Evolutionary conservation across 225 moss, liverwort and hornwort genomes (phyloP).

Genomic region (Rhytidiadelphus loreus): DNA sequence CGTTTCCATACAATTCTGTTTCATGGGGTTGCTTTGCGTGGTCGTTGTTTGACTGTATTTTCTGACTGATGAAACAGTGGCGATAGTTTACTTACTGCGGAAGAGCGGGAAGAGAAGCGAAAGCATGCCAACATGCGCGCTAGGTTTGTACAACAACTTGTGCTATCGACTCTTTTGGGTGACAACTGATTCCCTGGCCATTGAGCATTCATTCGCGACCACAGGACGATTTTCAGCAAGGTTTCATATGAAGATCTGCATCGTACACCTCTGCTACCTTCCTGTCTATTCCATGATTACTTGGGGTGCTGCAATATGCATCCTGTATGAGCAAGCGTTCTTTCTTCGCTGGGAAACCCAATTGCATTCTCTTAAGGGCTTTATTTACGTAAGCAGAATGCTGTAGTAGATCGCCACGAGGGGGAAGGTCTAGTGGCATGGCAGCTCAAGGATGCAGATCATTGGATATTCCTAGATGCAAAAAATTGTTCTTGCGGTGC

Average conservation of each 20-base stretch:
- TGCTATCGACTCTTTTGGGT: slow-evolving; percentile 47
- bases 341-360: slow-evolving; percentile 21
- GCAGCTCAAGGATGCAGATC: slow-evolving; percentile 29
- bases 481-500: slow-evolving; percentile 25
- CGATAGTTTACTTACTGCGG: slow-evolving; percentile 39
- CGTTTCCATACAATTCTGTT: background rate
- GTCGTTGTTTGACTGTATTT: background rate
- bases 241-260: slow-evolving; percentile 8
- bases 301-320: slow-evolving; percentile 9
- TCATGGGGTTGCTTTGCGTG: background rate
- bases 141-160: slow-evolving; percentile 55
- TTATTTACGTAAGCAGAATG: slow-evolving; percentile 30
- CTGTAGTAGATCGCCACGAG: slow-evolving; percentile 10
- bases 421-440: slow-evolving; percentile 13
- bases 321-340: slow-evolving; percentile 17
- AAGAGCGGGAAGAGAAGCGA: slow-evolving; percentile 52
- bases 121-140: slow-evolving; percentile 50
- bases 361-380: slow-evolving; percentile 26
- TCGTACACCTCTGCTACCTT: slow-evolving; percentile 10
- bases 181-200: slow-evolving; percentile 19
- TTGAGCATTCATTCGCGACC: slow-evolving; percentile 25
- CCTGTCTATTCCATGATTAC: slow-evolving; percentile 11
- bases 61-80: slow-evolving; percentile 13
- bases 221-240: slow-evolving; percentile 31
- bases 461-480: slow-evolving; percentile 16